phyloP scores from a whole-genome alignment of 176 grass and related monocot genomes.

The Paspalum vaginatum region DNA sequence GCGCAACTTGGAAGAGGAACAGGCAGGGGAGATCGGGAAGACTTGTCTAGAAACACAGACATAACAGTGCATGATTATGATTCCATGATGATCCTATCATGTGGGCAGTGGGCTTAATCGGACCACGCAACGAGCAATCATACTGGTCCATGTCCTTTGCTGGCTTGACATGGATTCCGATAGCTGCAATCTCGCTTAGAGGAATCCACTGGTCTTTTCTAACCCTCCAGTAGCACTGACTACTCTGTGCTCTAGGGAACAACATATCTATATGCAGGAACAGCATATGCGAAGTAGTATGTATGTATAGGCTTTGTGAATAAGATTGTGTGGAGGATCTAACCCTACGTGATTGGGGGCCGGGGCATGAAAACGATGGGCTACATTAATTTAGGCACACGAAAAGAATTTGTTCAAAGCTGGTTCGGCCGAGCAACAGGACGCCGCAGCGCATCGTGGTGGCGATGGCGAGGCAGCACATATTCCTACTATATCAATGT shows the following conservation, averaged over 20 bases:
- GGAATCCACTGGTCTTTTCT: not conserved
- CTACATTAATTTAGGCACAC: constrained; percentile 1
- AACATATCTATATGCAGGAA: not conserved
- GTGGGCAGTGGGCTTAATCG: not conserved
- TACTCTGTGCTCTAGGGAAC: not conserved
- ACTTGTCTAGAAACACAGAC: not conserved
- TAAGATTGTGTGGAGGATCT: constrained; percentile 11
- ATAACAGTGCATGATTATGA: not conserved
- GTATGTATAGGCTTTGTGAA: not conserved
- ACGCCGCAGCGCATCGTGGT: not conserved
- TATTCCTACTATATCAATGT: not conserved
- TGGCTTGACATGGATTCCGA: constrained; percentile 21
- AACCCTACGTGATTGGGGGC: not conserved
- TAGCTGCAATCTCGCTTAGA: constrained; percentile 4
- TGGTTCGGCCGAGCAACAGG: not conserved
- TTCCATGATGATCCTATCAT: not conserved
- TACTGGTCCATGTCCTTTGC: not conserved
- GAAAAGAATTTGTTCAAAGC: constrained; percentile 41
- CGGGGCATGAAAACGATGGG: constrained; percentile 8
- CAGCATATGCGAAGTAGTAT: not conserved
- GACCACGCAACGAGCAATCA: constrained; percentile 5
- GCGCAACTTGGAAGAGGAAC: not conserved
- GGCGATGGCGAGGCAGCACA: not conserved
- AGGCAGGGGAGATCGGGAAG: not conserved
- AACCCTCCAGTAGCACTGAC: not conserved